Percentiles rank a stretch among this genome's conserved stretches.
Evolutionary conservation across 257 asterid species (phyloP).

Genomic region (Solanum dulcamara): DNA sequence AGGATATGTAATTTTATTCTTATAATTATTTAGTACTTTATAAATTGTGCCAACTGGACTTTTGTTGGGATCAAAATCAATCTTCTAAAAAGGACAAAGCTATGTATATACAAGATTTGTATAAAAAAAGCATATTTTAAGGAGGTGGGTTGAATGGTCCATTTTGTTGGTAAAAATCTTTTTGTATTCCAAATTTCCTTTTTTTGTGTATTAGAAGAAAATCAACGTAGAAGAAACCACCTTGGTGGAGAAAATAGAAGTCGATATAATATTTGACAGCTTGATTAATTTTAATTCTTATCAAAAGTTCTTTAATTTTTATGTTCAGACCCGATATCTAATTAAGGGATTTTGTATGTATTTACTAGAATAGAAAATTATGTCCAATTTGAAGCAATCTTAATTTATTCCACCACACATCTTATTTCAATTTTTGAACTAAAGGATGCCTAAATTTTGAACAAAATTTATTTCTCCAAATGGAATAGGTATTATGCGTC

Average conservation of each 20-base stretch:
- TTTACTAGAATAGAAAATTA: not conserved
- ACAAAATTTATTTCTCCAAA: not conserved
- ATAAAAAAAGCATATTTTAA: not conserved
- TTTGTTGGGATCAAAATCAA: not conserved
- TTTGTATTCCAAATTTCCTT: not conserved
- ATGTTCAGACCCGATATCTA: not conserved
- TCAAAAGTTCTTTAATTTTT: not conserved
- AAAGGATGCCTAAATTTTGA: not conserved
- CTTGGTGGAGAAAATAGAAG: not conserved
- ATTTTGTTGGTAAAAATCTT: not conserved
- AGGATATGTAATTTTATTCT: not conserved
- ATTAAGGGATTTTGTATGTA: not conserved
- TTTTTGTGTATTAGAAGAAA: not conserved
- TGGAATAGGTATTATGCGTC: not conserved
- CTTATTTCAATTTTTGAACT: not conserved
- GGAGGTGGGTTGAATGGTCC: not conserved
- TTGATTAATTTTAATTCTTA: not conserved
- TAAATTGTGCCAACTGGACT: constrained; percentile 15
- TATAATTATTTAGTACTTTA: not conserved
- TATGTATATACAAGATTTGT: not conserved
- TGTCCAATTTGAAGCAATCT: not conserved
- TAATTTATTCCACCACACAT: not conserved
- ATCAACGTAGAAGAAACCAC: not conserved
- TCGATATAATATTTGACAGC: not conserved
- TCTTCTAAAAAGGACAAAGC: not conserved